Evolutionary conservation across 2,329 filamentous ascomycete species (phyloP), one percentile per base, ranked within the genome.

Genomic region (Exophiala dermatitidis): DNA sequence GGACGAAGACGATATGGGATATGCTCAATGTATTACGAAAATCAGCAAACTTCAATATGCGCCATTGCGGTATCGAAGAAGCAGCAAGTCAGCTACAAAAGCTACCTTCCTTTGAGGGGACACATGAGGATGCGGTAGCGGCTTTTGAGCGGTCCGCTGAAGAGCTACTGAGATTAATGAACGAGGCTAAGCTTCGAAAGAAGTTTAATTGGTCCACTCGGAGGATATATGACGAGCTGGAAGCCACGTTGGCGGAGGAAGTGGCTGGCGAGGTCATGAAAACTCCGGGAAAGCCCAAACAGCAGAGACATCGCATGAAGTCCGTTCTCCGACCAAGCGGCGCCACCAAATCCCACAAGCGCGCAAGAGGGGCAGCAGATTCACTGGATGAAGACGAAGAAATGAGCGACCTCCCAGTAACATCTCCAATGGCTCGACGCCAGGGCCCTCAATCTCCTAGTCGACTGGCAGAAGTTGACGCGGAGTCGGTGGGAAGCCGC

Each of bases 261-360:
- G 54, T 63, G 8, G 61, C 61, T 3, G 60, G 60, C 7, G 60
- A 63, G n/a, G 52, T 56, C 29, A 55, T 62, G 36, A 57, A 52
- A 38, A 63, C 61, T 5, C 60, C 61, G 0, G 54, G 54, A 19
- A 62, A 59, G 48, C 41, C 50, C 2, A 48, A 48, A 31, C 58
- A 58, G 34, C 59, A 63, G 50, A 53, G 54, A 29, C 61, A 63
- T 51, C 60, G 61, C 28, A 60, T 62, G 52, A 74, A 73, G 60
- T 75, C 72, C 1, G 69, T 75, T 2, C 65, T 75, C 8, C 71
- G 72, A 4, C 72, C 72, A 1, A 74, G 71, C 12, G 72, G 72
- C 7, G 65, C 66, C 1, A 72, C 71, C 53, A 63, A 68, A 41
- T 69, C 67, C 26, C 70, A 71, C 37, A 74, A 73, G 58, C 68